Evolutionary conservation across 2,329 filamentous ascomycete genomes (phyloP).

Genomic region (Cercospora citrullina): DNA sequence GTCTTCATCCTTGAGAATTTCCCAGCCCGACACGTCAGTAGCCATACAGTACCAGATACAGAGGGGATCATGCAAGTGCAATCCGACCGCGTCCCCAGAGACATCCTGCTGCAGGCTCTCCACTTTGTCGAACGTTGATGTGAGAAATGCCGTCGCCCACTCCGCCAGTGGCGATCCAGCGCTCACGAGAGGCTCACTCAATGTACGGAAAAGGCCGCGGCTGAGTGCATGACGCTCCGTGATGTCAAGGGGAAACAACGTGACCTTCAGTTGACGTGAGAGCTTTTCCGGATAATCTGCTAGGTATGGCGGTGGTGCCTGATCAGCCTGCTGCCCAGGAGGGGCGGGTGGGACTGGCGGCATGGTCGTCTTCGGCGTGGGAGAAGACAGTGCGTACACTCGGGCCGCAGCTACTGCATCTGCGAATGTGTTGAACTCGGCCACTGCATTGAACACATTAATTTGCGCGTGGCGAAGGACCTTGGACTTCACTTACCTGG

Average conservation of each 20-base stretch:
- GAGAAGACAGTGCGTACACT: constrained; percentile 52
- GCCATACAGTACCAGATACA: constrained; percentile 41
- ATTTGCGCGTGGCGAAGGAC: too few species aligned
- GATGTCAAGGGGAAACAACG: constrained; percentile 52
- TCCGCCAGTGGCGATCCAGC: constrained; percentile 46
- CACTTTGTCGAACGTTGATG: constrained; percentile 49
- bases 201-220: constrained; percentile 42
- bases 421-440: constrained; percentile 95
- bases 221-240: constrained; percentile 48
- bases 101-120: constrained; percentile 42
- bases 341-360: constrained; percentile 60
- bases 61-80: constrained; percentile 52
- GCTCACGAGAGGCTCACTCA: constrained; percentile 30
- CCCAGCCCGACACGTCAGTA: constrained; percentile 36
- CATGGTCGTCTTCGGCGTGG: constrained; percentile 73
- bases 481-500: background rate
- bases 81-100: constrained; percentile 40
- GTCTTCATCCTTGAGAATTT: constrained; percentile 61
- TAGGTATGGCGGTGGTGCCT: constrained; percentile 37
- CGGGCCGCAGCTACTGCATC: constrained; percentile 59
- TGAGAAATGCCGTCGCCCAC: constrained; percentile 50
- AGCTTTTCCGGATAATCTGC: constrained; percentile 46
- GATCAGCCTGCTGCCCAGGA: constrained; percentile 31
- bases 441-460: constrained; percentile 58
- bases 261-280: constrained; percentile 45